Percentiles rank a stretch among this genome's conserved stretches.
Conservation (phyloP, 768 basidiomycete species). For the Boletellus ananas region DNA sequence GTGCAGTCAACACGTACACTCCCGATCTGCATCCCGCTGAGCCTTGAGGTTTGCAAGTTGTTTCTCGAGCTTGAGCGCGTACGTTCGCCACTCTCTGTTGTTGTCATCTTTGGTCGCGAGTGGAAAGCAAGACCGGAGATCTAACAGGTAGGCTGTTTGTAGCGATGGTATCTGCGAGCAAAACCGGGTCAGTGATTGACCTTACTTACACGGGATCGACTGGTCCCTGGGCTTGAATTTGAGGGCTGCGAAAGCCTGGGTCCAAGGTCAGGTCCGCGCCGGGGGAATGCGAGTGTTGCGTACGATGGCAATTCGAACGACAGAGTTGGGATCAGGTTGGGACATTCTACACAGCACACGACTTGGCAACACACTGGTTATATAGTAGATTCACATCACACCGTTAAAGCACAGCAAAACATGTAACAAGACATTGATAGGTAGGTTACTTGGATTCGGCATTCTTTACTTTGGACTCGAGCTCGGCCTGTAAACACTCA, state of each 20-base stretch:
- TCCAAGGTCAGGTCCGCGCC: background rate
- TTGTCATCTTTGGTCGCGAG: background rate
- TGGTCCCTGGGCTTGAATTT: constrained; percentile 25
- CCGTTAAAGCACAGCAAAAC: background rate
- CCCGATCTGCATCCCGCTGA: constrained; percentile 22
- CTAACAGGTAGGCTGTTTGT: constrained; percentile 25
- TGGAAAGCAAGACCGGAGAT: constrained; percentile 26
- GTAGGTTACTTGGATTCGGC: constrained; percentile 20
- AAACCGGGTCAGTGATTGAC: background rate
- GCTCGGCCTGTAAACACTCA: constrained; percentile 22
- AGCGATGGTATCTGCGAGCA: background rate
- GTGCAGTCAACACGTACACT: constrained; percentile 12
- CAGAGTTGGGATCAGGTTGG: constrained; percentile 7
- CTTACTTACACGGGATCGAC: constrained; percentile 20
- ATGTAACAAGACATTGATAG: constrained; percentile 4
- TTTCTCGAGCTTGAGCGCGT: constrained; percentile 30
- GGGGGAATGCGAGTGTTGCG: background rate
- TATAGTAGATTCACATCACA: too few species aligned
- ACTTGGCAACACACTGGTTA: too few species aligned
- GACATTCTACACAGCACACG: constrained; percentile 3
- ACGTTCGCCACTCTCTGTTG: constrained; percentile 20
- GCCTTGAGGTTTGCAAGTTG: constrained; percentile 19
- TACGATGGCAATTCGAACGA: constrained; percentile 26
- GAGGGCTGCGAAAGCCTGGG: constrained; percentile 21
- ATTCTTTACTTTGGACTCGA: constrained; percentile 28